Base-by-base conservation (phyloP, 2,329 filamentous ascomycete genomes). In the Talaromyces verruculosus region DNA sequence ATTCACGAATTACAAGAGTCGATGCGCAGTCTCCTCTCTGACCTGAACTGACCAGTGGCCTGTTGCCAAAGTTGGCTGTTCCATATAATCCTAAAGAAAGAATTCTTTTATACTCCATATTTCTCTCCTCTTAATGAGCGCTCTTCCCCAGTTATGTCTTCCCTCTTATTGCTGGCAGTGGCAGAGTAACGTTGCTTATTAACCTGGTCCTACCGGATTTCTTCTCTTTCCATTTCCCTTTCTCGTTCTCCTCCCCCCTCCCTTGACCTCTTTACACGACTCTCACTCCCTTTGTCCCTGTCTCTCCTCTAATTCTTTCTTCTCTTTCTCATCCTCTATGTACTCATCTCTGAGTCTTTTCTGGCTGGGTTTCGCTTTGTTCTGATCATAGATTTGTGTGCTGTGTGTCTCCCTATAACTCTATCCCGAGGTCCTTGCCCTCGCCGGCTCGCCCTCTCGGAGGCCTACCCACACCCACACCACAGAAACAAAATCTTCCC, bases 401-500 rank as follows among this genome's bases (percentile, higher is more conserved):
- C 35, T n/a, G 51, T n/a, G 51, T 35, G 17, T 57, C n/a, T 22
- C 2, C 28, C 17, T 55, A 51, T 28, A 10, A 10, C 25, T 53
- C 33, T 53, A 51, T 45, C 49, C 64, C 66, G 58, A 57, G 51
- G 61, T 43, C 53, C 67, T 57, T 65, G 59, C 39, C 41, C 61
- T 60, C 19, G 30, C 30, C 30, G 30, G 30, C 30, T 33, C 30
- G 43, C 43, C 43, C 49, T 33, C 28, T 33, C 49, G 49, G 49
- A 33, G 25, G 17, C 28, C 25, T 53, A 33, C 51, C 51, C 53
- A 57, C 53, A 33, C 51, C 51, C 53, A 57, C 53, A 39, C 53
- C 53, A 57, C 53, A 57, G 51, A 55, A 55, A 35, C 33, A 57
- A 57, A 57, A 57, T 57, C 53, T 25, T 39, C 10, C 33, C 33